Evolutionary conservation across 176 grass and related monocot species (phyloP), one percentile per base, ranked within the genome.

Genomic region (Guadua angustifolia): DNA sequence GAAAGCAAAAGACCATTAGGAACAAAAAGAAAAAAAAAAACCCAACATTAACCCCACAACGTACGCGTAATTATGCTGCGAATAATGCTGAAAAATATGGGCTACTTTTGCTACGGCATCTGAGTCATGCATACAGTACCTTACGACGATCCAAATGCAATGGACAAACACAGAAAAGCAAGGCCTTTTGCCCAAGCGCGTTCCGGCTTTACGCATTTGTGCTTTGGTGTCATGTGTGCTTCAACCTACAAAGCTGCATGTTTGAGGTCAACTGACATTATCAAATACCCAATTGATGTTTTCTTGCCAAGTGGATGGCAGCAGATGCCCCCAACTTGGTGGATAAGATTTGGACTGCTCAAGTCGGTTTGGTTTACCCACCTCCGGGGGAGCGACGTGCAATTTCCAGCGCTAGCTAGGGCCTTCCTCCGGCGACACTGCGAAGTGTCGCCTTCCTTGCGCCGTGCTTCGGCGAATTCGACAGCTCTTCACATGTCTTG

Each of bases 101-200:
- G 9, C 40, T 25, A 8, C 53, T 19, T 75, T 42, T 42, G 25
- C 26, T 24, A 21, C 35, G 45, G 85, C 78, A 87, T 82, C 71
- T 61, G 26, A 65, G 73, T 14, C 55, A 44, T 12, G 80, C 70
- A 39, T 49, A 9, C 50, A 29, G 46, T 51, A 32, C 22, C 66
- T 65, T 33, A 74, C 57, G 57, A 83, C 25, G 45, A 49, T 84
- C 87, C 87, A 88, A 80, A 73, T 24, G 87, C 68, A 79, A 79
- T 47, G 42, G 70, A 80, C 77, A 86, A 49, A 18, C 62, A 52
- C 51, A 65, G 66, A 70, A 76, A 81, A 35, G 45, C 73, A 1
- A 0, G 5, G 21, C 21, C 45, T 65, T 81, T 71, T 9, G 63
- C 63, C 58, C 71, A 43, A 78, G n/a, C 76, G 52, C 70, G n/a